These are phyloP conservation scores for Colletotrichum spinosum DNA, from an alignment of 2,329 filamentous ascomycete species.

Conservation along the genomic window DNA sequence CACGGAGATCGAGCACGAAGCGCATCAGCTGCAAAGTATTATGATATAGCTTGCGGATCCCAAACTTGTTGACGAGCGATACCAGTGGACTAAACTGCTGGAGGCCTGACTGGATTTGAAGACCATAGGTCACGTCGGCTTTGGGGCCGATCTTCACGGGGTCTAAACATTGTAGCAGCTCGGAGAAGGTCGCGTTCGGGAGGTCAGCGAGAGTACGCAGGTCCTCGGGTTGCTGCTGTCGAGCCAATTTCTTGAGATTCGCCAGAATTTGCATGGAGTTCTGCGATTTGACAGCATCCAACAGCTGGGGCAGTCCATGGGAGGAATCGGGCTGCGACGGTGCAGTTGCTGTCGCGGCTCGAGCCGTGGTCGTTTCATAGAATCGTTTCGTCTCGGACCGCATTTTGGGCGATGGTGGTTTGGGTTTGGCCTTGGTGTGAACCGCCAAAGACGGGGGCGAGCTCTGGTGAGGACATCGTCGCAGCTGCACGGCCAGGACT, in stretches of 20 bases:
- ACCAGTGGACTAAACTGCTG: conserved; percentile 52
- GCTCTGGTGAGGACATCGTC: conserved; percentile 36
- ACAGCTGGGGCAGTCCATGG: conserved; percentile 34
- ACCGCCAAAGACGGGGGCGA: neutral
- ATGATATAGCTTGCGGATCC: conserved; percentile 56
- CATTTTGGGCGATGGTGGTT: neutral
- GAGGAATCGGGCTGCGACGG: neutral
- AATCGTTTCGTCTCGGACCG: neutral
- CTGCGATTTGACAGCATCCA: conserved; percentile 47
- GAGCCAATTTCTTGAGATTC: conserved; percentile 44
- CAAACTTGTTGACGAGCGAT: conserved; percentile 54
- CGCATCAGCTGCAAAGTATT: conserved; percentile 50
- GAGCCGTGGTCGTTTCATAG: neutral
- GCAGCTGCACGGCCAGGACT: conserved; percentile 41
- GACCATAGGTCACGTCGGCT: conserved; percentile 60
- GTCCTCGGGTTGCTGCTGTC: conserved; percentile 17
- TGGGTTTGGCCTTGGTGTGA: neutral
- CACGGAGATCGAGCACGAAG: conserved; percentile 49
- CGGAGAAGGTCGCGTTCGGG: conserved; percentile 68
- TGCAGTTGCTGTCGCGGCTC: neutral
- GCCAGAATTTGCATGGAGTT: conserved; percentile 41
- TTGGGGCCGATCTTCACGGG: conserved; percentile 62
- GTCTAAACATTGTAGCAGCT: conserved; percentile 72
- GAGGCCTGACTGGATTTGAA: conserved; percentile 53
- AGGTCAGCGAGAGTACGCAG: conserved; percentile 46